Evolutionary conservation across 2,329 filamentous ascomycete species (phyloP).

Genomic region (Daldinia sp.): DNA sequence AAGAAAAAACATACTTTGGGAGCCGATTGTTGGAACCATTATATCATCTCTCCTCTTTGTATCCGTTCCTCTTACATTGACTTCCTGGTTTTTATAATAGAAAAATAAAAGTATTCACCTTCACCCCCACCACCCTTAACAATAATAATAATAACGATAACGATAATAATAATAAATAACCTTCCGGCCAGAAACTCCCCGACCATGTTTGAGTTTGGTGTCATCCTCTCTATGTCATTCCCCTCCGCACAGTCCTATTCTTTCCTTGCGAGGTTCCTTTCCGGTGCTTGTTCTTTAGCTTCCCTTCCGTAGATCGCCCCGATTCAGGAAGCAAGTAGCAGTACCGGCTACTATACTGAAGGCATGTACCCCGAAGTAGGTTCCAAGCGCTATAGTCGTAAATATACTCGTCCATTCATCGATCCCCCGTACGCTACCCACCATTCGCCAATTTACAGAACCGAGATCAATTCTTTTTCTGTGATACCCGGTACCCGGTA

Average conservation of each 20-base stretch:
- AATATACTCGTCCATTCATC: conserved; percentile 16
- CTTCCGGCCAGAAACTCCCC: conserved; percentile 30
- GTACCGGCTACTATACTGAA: not conserved
- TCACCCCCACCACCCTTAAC: not conserved
- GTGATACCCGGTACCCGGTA: conserved; percentile 5
- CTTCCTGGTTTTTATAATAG: not conserved
- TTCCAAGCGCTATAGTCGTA: conserved; percentile 11
- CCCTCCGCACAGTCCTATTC: conserved; percentile 3
- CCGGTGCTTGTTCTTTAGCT: not conserved
- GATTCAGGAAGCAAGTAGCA: not conserved
- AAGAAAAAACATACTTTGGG: not conserved
- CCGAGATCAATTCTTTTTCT: conserved; percentile 3
- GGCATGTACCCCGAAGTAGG: not conserved
- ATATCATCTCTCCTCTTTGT: not conserved
- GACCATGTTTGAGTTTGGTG: conserved; percentile 26
- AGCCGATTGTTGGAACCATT: not conserved
- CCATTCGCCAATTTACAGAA: not conserved
- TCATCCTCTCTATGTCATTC: conserved; percentile 1
- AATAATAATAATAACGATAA: not conserved
- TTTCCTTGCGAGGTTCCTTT: conserved; percentile 13
- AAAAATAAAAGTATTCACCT: conserved; percentile 2
- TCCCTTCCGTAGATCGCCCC: not conserved
- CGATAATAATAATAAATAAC: not conserved
- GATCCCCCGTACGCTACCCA: not conserved
- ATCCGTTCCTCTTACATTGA: not conserved